These are phyloP conservation scores for Vitis labrusca DNA, from an alignment of 164 flowering plant genomes.

Conservation along the genomic window DNA sequence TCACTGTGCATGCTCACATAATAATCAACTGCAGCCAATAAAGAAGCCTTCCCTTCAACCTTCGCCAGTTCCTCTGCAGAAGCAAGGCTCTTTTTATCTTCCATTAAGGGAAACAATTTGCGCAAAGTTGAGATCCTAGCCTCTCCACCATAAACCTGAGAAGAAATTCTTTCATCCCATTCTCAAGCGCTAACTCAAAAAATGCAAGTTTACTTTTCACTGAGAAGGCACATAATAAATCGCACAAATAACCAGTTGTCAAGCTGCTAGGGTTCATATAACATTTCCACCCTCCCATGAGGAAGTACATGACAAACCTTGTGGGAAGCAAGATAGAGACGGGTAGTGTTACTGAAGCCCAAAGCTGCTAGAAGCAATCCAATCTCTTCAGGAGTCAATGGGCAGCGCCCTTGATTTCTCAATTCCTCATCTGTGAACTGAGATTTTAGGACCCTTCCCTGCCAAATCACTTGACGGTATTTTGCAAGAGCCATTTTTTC, in stretches of 20 bases:
- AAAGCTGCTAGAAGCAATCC: constrained; percentile 89
- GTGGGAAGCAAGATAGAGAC: constrained; percentile 96
- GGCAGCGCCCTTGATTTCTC: constrained; percentile 90
- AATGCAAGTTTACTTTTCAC: not conserved
- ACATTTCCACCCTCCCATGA: not conserved
- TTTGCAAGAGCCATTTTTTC: constrained; percentile 88
- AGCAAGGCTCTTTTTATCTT: constrained; percentile 89
- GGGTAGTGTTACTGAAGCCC: constrained; percentile 85
- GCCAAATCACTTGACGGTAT: constrained; percentile 92
- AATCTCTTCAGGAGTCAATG: constrained; percentile 97
- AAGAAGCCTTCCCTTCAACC: constrained; percentile 84
- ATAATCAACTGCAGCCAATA: constrained; percentile 90
- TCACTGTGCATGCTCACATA: constrained; percentile 96
- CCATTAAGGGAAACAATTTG: constrained; percentile 80
- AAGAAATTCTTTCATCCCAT: not conserved
- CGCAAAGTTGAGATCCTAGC: constrained; percentile 77
- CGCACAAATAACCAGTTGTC: not conserved
- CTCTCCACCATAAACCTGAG: constrained; percentile 96
- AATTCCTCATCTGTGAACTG: constrained; percentile 86
- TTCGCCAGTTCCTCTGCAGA: constrained; percentile 61
- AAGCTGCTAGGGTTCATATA: not conserved
- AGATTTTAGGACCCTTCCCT: constrained; percentile 85
- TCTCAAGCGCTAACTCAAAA: not conserved
- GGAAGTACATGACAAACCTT: constrained; percentile 44
- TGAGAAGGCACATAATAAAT: not conserved